Base-by-base conservation (phyloP, 495 filamentous ascomycete genomes). In the Penicillium ochrochloron region DNA sequence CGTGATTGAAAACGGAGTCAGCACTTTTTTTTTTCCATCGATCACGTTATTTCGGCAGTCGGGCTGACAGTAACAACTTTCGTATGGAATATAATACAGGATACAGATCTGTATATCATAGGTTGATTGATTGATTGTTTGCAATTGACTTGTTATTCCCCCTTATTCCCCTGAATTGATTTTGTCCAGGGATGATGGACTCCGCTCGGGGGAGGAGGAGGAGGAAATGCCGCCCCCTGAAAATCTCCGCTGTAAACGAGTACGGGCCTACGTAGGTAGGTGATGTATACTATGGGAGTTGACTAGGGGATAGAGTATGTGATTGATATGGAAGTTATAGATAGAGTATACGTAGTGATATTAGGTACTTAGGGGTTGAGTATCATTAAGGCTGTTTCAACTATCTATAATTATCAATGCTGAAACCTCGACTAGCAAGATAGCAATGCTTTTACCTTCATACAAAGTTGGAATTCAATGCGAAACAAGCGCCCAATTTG, bases 161-260 rank as follows among this genome's bases (percentile, higher is more conserved):
- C 48, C 23, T 9, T 33, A 1, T 12, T 12, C 48, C 12, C 48
- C 48, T 52, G 23, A 31, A 29, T 7, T 10, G 25, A 31, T 52
- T 6, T 15, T 27, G 25, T 52, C 15, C 14, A 31, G 48, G 48
- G 25, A 27, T 29, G 48, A 27, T 12, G 48, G 48, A 31, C 27
- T 52, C 62, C 34, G 51, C 41, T 31, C 25, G 42, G 15, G 4
- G 25, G n/a, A n/a, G n/a, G n/a, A n/a, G 25, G 25, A 27, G 25
- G 25, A 48, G 64, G 51, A 66, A 62, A 66, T 68, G 60, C 63
- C 63, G 63, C 66, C 70, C 70, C 70, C 70, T 72, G 67, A 72
- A 72, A 66, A 70, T 64, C 62, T 46, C 67, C 67, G 67, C 67
- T 58, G 55, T 66, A 63, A 63, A 69, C 67, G 67, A 70, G 61